These are phyloP conservation scores for Coniochaeta sp. DNA, from an alignment of 2,329 filamentous ascomycete genomes.

Conservation along the genomic window DNA sequence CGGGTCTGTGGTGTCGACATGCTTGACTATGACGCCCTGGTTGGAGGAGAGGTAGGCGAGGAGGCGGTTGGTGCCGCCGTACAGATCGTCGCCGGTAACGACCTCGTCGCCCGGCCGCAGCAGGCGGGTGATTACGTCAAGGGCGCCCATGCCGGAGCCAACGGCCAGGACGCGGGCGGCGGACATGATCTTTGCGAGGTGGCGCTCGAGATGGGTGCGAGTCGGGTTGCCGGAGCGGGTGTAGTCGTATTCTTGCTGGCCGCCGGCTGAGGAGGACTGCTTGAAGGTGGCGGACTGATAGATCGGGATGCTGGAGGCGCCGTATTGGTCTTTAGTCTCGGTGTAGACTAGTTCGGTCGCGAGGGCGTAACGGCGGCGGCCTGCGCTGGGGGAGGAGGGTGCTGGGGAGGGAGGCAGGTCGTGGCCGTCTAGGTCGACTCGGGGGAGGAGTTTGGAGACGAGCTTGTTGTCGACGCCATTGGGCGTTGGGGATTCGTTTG, in stretches of 20 bases:
- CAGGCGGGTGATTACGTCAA: constrained; percentile 91
- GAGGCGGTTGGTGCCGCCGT: constrained; percentile 89
- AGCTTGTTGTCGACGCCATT: constrained; percentile 7
- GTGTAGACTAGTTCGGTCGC: constrained; percentile 96
- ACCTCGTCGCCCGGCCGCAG: constrained; percentile 93
- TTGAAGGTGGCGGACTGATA: constrained; percentile 99
- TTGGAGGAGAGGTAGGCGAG: constrained; percentile 87
- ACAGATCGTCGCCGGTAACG: constrained; percentile 92
- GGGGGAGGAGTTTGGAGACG: constrained; percentile 44
- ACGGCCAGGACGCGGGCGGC: constrained; percentile 86
- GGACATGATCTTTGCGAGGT: constrained; percentile 98
- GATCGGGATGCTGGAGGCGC: constrained; percentile 90
- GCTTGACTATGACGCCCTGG: constrained; percentile 87
- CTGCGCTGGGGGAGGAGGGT: constrained; percentile 80
- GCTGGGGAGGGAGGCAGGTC: constrained; percentile 85
- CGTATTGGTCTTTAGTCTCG: constrained; percentile 94
- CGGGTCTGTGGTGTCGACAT: constrained; percentile 85
- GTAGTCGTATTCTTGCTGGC: constrained; percentile 92
- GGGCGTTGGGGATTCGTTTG: constrained; percentile 2
- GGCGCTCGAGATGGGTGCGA: constrained; percentile 88
- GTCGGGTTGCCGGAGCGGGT: constrained; percentile 97
- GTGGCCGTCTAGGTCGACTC: constrained; percentile 75
- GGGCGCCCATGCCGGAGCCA: constrained; percentile 92
- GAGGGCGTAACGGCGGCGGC: constrained; percentile 77
- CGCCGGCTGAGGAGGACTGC: constrained; percentile 71